A percentile compares a stretch with the other conserved stretches of the same genome.
phyloP scores from a whole-genome alignment of 257 asterid genomes.

The Fraxinus quadrangulata region DNA sequence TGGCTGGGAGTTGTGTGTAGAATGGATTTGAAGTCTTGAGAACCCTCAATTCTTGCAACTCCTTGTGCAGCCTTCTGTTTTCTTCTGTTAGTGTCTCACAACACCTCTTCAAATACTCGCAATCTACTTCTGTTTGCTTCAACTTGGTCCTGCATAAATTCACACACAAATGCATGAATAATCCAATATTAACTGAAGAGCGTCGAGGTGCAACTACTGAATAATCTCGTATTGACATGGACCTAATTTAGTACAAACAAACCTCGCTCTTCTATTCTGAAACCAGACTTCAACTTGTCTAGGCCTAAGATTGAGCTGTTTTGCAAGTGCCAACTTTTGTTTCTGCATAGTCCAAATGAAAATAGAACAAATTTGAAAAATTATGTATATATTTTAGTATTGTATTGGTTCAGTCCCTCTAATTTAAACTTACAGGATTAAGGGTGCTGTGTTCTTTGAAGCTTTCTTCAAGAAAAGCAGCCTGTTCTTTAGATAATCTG shows the following conservation, averaged over 20 bases:
- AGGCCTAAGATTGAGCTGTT: conserved; percentile 79
- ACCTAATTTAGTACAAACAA: not conserved
- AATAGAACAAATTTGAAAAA: too few species aligned
- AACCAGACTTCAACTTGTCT: conserved; percentile 96
- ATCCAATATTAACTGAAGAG: too few species aligned
- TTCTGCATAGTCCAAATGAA: conserved; percentile 40
- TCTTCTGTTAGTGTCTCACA: conserved; percentile 75
- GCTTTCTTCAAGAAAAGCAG: conserved; percentile 84
- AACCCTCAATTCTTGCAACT: conserved; percentile 71
- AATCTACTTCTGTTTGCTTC: conserved; percentile 91
- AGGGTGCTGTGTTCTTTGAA: conserved; percentile 79
- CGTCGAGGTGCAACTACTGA: too few species aligned
- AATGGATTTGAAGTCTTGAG: conserved; percentile 68
- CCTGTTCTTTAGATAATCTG: conserved; percentile 74
- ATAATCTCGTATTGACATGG: too few species aligned
- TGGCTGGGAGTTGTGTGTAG: conserved; percentile 74
- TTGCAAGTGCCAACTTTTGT: conserved; percentile 79
- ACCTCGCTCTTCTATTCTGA: conserved; percentile 93
- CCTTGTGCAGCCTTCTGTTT: conserved; percentile 72
- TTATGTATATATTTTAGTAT: not conserved
- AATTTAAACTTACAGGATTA: conserved; percentile 60
- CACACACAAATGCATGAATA: not conserved
- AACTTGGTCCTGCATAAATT: conserved; percentile 60
- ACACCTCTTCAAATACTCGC: conserved; percentile 80
- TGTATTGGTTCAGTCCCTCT: not conserved